Percentiles rank a stretch among this genome's conserved stretches.
Conservation (phyloP, 305 asterid species). For the Galium porrigens region DNA sequence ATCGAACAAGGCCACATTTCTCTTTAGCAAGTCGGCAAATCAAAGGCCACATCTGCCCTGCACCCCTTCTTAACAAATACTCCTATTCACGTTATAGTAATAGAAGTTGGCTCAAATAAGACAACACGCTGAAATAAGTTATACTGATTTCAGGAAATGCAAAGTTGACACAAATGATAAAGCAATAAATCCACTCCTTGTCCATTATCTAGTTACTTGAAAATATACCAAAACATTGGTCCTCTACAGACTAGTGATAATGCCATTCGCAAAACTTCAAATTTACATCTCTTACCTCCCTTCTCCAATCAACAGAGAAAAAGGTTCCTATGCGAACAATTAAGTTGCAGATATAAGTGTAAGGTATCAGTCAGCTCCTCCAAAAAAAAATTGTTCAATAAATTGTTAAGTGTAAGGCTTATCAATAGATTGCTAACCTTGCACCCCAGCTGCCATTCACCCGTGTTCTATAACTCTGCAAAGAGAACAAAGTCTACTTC, state of each 20-base stretch:
- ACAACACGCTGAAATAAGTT: neutral
- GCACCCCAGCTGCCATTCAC: neutral
- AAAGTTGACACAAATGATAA: neutral
- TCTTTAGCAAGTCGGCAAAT: slow-evolving; percentile 7
- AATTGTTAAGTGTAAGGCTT: no score
- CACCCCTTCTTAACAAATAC: neutral
- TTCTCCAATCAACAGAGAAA: neutral
- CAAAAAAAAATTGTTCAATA: neutral
- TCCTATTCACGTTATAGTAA: neutral
- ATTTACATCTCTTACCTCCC: neutral
- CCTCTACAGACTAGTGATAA: neutral
- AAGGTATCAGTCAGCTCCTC: slow-evolving; percentile 2
- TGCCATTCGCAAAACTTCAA: neutral
- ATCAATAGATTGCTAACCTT: neutral
- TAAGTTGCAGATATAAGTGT: neutral
- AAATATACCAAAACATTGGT: neutral
- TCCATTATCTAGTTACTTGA: neutral
- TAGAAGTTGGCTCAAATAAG: neutral
- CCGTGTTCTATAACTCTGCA: neutral
- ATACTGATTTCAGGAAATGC: neutral
- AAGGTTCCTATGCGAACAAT: neutral
- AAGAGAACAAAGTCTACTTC: neutral
- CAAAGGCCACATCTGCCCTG: neutral
- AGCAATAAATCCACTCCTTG: neutral
- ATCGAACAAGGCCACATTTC: slow-evolving; percentile 46